Evolutionary conservation across 2,329 filamentous ascomycete genomes (phyloP), one percentile per base, ranked within the genome.

Genomic region (Fusarium ramigenum): DNA sequence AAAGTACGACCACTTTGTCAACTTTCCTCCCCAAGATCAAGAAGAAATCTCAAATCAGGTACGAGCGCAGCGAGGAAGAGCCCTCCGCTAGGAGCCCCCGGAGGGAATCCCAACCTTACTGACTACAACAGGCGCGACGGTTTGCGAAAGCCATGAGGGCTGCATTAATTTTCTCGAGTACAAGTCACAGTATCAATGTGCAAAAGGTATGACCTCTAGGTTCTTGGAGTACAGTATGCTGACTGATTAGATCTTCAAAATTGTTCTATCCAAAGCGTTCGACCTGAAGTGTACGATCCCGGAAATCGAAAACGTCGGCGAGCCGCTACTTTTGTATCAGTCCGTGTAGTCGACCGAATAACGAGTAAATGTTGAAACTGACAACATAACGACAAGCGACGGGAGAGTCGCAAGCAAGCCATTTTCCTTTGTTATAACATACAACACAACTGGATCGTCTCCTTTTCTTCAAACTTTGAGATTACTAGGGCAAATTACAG

Each of bases 1-100:
- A 40, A 99, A 99, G 83, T 99, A 98, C 82, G 96, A 99, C 79
- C 96, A 98, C 81, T 99, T 99, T 85, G 96, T 99, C 83, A 99
- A 98, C 84, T 98, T 99, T 79, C 95, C 96, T 1, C 90, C 93
- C 46, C 96, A 98, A 81, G 96, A 99, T 80, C 96, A 99, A 82
- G 96, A 99, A 82, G 96, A 99, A 84, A 99, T 99, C 72, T 97
- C 95, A 19, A 95, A 96, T 79, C 96, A 97, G 89, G 95, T 96
- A 84, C 18, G 83, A 54, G 50, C 34, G 50, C 23, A 54, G 50
- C 34, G 50, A 54, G 50, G 50, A 40, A 28, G 50, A 54, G 50
- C 50, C 23, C 50, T 54, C 50, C 50, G 50, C 50, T 54, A 54
- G 50, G 50, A 54, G 50, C 34, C 50, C 50, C 50, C 50, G 50